phyloP scores from a whole-genome alignment of 257 asterid species.

The Anisodus tanguticus region DNA sequence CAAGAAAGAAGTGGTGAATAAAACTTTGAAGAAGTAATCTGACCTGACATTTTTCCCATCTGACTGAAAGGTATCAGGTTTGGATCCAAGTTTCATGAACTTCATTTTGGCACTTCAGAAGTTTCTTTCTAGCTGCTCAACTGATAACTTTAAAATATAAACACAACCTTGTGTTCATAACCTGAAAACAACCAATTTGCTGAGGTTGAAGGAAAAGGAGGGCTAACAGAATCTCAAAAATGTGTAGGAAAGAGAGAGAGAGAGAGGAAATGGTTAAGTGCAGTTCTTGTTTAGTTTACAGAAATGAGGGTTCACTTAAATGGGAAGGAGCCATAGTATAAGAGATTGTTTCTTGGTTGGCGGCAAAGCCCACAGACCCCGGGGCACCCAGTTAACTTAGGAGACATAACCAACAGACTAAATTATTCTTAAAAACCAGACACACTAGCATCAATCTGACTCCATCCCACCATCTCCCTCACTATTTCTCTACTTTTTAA shows the following conservation, averaged over 20 bases:
- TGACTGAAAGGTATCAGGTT: conserved; percentile 83
- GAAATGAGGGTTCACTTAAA: conserved; percentile 46
- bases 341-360: conserved; percentile 74
- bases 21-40: conserved; percentile 32
- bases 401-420: conserved; percentile 64
- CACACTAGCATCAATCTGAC: conserved; percentile 47
- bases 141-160: conserved; percentile 40
- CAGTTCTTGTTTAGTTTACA: conserved; percentile 36
- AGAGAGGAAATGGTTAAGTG: conserved; percentile 36
- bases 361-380: conserved; percentile 87
- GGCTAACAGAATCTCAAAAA: conserved; percentile 40
- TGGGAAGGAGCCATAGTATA: conserved; percentile 55
- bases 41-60: conserved; percentile 76
- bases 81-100: conserved; percentile 99
- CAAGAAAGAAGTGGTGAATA: conserved; percentile 6
- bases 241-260: conserved; percentile 29
- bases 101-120: conserved; percentile 62
- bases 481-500: conserved; percentile 33
- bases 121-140: conserved; percentile 45
- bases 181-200: conserved; percentile 46
- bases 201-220: conserved; percentile 38
- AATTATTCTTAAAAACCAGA: conserved; percentile 63
- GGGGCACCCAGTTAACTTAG: conserved; percentile 74
- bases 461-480: conserved; percentile 44
- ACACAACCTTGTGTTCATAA: conserved; percentile 35